phyloP scores from a whole-genome alignment of 192 early-diverging fungal species.

The Borealophlyctis nickersoniae region DNA sequence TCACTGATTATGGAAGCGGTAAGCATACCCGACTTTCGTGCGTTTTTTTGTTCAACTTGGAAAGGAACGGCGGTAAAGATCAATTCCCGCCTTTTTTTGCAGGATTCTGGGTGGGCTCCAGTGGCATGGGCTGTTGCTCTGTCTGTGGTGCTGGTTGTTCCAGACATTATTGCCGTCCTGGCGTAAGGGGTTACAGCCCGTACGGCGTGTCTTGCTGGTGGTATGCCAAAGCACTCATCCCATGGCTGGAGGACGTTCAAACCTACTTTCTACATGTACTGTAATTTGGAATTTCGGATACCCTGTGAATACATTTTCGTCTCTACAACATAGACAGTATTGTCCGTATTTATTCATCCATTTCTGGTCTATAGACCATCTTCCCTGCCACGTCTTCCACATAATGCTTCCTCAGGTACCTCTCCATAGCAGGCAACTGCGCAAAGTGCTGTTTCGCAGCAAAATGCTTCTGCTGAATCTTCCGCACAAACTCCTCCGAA shows the following conservation, averaged over 20 bases:
- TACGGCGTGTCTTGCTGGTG: neutral
- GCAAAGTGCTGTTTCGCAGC: constrained; percentile 47
- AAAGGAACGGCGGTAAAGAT: neutral
- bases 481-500: constrained; percentile 50
- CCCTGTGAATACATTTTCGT: too few relatives aligned
- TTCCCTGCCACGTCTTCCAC: constrained; percentile 29
- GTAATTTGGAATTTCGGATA: neutral
- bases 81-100: neutral
- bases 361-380: too few relatives aligned
- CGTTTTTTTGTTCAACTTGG: too few relatives aligned
- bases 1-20: too few relatives aligned
- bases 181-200: neutral
- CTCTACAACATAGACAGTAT: too few relatives aligned
- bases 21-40: too few relatives aligned
- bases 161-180: neutral
- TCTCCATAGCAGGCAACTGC: constrained; percentile 47
- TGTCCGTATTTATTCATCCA: too few relatives aligned
- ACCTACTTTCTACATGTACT: neutral
- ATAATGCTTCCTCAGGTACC: constrained; percentile 44
- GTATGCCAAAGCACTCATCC: neutral
- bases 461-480: constrained; percentile 48
- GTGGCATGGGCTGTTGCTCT: too few relatives aligned
- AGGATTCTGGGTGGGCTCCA: neutral
- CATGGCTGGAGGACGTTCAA: neutral
- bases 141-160: too few relatives aligned